These are phyloP conservation scores for Amaranthus palmeri DNA, from an alignment of 148 eudicot genomes.

Conservation along the genomic window DNA sequence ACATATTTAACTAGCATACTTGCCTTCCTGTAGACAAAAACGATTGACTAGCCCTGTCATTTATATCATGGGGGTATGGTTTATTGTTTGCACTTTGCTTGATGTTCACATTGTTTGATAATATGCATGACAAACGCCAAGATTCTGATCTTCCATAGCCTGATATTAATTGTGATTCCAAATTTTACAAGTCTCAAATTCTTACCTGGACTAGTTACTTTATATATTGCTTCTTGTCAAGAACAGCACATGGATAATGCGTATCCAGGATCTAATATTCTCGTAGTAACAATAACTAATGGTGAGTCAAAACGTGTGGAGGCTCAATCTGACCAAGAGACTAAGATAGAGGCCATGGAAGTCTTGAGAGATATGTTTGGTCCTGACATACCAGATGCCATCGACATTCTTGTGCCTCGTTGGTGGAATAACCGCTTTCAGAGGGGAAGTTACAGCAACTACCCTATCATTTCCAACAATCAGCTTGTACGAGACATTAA, in stretches of 20 bases:
- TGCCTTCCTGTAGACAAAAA: slow-evolving; percentile 1
- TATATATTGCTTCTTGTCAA: slow-evolving; percentile 24
- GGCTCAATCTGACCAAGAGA: slow-evolving; percentile 67
- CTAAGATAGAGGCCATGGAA: slow-evolving; percentile 79
- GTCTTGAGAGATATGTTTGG: slow-evolving; percentile 82
- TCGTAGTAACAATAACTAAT: slow-evolving; percentile 82
- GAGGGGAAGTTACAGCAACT: slow-evolving; percentile 78
- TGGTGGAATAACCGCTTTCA: slow-evolving; percentile 93
- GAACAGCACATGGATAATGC: slow-evolving; percentile 90
- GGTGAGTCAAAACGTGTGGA: slow-evolving; percentile 82
- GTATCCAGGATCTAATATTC: slow-evolving; percentile 77
- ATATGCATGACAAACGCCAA: not conserved
- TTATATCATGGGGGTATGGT: not conserved
- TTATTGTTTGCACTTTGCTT: not conserved
- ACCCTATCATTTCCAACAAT: slow-evolving; percentile 56
- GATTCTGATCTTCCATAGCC: not conserved
- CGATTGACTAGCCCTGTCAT: not conserved
- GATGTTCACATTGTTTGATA: not conserved
- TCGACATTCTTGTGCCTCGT: slow-evolving; percentile 73
- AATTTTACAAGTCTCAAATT: not conserved
- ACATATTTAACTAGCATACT: not conserved
- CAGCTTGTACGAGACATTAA: slow-evolving; percentile 53
- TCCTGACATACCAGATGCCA: slow-evolving; percentile 68
- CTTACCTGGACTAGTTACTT: slow-evolving; percentile 9
- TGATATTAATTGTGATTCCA: not conserved